These are phyloP conservation scores for Pterocarpus santalinus DNA, from an alignment of 306 rosid genomes.

Conservation along the genomic window DNA sequence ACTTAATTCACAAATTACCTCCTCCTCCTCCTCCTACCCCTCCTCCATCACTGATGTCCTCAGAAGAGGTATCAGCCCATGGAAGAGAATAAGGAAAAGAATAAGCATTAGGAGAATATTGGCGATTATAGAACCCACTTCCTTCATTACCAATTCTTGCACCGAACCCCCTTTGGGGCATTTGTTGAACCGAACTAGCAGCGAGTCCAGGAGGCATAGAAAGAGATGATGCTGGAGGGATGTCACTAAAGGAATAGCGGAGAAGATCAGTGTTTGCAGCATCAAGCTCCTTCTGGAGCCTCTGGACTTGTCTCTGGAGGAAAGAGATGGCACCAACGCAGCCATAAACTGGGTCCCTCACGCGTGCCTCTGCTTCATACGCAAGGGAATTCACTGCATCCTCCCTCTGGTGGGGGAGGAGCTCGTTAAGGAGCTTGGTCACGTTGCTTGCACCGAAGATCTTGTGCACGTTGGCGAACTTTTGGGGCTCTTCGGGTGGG, in stretches of 20 bases:
- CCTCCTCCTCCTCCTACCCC: constrained; percentile 53
- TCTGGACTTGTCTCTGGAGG: constrained; percentile 92
- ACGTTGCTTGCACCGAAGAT: constrained; percentile 98
- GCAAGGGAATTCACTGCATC: constrained; percentile 97
- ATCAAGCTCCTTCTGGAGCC: constrained; percentile 94
- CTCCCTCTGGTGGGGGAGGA: constrained; percentile 91
- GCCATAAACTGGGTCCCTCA: constrained; percentile 94
- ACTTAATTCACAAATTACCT: constrained; percentile 54
- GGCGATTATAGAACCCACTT: constrained; percentile 59
- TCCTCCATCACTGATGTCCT: constrained; percentile 62
- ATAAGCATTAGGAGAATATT: constrained; percentile 47
- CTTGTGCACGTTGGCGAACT: constrained; percentile 93
- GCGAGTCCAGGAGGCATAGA: constrained; percentile 51
- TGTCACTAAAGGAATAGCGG: constrained; percentile 75
- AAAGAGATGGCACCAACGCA: constrained; percentile 97
- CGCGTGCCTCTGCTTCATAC: constrained; percentile 95
- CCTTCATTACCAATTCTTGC: constrained; percentile 54
- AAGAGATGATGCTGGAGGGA: constrained; percentile 51
- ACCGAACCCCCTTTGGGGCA: constrained; percentile 46
- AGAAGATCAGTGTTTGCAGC: constrained; percentile 84
- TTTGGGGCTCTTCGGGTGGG: constrained; percentile 99
- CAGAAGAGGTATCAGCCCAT: constrained; percentile 65
- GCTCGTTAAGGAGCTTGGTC: constrained; percentile 93
- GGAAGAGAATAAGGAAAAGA: constrained; percentile 70
- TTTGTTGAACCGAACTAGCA: constrained; percentile 42